Evolutionary conservation across 1,139 yeast species (phyloP), one percentile per base, ranked within the genome.

Genomic region (Yamadazyma sp.): DNA sequence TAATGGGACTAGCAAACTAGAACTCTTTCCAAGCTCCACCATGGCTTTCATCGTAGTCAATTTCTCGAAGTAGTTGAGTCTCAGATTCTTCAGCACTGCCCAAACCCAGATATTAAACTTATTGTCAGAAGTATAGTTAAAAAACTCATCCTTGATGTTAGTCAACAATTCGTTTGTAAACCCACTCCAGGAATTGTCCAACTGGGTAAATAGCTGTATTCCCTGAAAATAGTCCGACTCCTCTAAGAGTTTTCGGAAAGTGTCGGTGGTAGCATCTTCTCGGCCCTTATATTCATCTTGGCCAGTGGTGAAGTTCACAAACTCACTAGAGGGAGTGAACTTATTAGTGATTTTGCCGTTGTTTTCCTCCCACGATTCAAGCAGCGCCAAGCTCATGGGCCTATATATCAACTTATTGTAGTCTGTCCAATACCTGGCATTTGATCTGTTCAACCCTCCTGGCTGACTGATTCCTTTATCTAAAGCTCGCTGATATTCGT

Each of bases 161-260:
- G 66, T 55, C 23, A 89, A 45, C 46, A 82, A 50, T 32, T 71
- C 71, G 26, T 67, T 58, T 1, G 86, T 62, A 49, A 86, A 82
- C 0, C 96, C 96, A 31, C 90, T 83, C 97, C 97, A 92, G 0
- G 84, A 85, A 27, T 79, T 71, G 54, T 86, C 92, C 5, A 82
- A 49, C 37, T 88, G 95, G 0, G 85, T 74, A 2, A 82, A 54
- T 0, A 86, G 40, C 47, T 83, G 85, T 10, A 90, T 46, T 1
- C 97, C 97, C 39, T 76, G 78, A 22, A 89, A 56, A 18, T 67
- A 61, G 56, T 92, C 97, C 53, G 94, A 80, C 44, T 78, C 77
- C 53, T 92, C 98, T n/a, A 92, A 55, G 33, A 75, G 62, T 3
- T 68, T 67, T 37, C 96, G 67, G 42, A 90, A 76, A 8, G 33